phyloP scores from a whole-genome alignment of 2,329 filamentous ascomycete species.

The Cercospora sp. region DNA sequence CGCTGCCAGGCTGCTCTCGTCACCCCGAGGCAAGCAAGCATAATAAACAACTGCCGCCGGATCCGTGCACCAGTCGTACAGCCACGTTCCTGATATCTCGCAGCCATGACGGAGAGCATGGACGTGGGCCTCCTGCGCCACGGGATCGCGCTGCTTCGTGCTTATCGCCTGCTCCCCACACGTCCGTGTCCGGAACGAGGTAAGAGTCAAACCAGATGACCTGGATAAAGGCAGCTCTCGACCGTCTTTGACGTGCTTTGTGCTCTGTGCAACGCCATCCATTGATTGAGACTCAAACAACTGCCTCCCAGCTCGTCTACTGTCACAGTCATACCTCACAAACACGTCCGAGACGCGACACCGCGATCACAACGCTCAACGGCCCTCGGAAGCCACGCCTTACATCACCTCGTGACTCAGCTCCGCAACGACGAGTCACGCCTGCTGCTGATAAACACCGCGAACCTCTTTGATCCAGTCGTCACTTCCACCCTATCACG shows the following conservation, averaged over 20 bases:
- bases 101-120: slow-evolving; percentile 18
- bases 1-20: slow-evolving; percentile 2
- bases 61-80: slow-evolving; percentile 15
- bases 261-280: slow-evolving; percentile 19
- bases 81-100: slow-evolving; percentile 21
- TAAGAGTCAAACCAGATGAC: slow-evolving; percentile 11
- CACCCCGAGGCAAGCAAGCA: slow-evolving; percentile 13
- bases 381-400: slow-evolving; percentile 10
- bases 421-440: slow-evolving; percentile 19
- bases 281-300: slow-evolving; percentile 12
- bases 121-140: slow-evolving; percentile 16
- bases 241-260: slow-evolving; percentile 25
- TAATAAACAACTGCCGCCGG: slow-evolving; percentile 8
- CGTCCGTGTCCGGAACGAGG: slow-evolving; percentile 14
- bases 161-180: slow-evolving; percentile 21
- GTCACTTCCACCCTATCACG: slow-evolving; percentile 19
- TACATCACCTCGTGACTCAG: slow-evolving; percentile 16
- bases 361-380: slow-evolving; percentile 3
- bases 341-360: slow-evolving; percentile 12
- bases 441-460: slow-evolving; percentile 19
- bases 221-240: slow-evolving; percentile 20
- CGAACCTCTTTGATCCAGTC: slow-evolving; percentile 21
- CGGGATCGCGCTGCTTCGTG: slow-evolving; percentile 3
- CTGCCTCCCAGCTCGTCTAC: background rate
- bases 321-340: slow-evolving; percentile 5